phyloP scores from a whole-genome alignment of 2,329 filamentous ascomycete genomes.

The Cladobotryum mycophilum region DNA sequence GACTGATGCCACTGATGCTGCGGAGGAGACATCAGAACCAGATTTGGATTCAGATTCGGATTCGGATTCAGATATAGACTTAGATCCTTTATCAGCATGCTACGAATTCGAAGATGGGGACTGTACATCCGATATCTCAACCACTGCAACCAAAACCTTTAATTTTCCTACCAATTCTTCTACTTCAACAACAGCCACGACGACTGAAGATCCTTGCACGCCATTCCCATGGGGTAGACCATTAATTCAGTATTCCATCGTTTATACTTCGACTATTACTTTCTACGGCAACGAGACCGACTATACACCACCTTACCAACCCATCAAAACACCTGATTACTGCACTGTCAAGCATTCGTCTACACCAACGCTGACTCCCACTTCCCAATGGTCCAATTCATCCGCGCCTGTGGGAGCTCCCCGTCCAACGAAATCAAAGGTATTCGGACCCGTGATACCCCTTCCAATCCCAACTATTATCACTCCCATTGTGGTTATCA shows the following conservation, averaged over 20 bases:
- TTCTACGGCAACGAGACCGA: constrained; percentile 39
- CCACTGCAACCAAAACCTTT: neutral
- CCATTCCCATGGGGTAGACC: constrained; percentile 22
- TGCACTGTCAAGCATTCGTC: constrained; percentile 23
- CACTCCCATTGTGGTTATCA: neutral
- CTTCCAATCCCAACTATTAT: neutral
- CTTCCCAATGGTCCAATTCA: neutral
- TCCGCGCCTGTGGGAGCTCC: neutral
- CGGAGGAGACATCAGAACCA: neutral
- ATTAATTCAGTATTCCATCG: constrained; percentile 36
- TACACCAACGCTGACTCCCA: constrained; percentile 1
- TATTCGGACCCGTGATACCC: neutral
- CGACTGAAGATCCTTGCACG: constrained; percentile 26
- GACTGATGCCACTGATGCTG: neutral
- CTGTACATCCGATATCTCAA: neutral
- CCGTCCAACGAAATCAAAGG: neutral
- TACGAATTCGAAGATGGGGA: neutral
- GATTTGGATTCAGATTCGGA: neutral
- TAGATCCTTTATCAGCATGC: neutral
- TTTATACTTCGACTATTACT: constrained; percentile 45
- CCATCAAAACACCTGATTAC: constrained; percentile 33
- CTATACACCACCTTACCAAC: constrained; percentile 41
- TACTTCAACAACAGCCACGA: constrained; percentile 8
- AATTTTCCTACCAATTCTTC: neutral
- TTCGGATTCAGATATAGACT: neutral